Evolutionary conservation across 1,139 yeast species (phyloP), one percentile per base, ranked within the genome.

Genomic region (Torulaspora pretoriensis): DNA sequence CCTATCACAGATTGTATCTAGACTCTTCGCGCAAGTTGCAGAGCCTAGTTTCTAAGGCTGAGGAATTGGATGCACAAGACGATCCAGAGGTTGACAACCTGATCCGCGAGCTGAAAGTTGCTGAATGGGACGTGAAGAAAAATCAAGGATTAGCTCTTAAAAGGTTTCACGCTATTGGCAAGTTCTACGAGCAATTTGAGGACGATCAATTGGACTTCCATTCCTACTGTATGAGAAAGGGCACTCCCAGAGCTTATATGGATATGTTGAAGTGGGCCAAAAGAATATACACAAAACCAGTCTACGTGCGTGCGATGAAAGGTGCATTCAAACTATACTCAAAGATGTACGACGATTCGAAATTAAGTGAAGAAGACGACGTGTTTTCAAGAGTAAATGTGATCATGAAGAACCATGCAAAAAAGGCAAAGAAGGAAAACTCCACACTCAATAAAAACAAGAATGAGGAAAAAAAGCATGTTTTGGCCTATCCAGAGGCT

Each of bases 141-240:
- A 74, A 72, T 56, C 71, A 74, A 48, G 96, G 95, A 0, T 69
- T 92, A 54, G 81, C 97, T 0, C 68, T 89, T 53, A 94, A 94
- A 66, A 77, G 98, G 58, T 88, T 76, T 61, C 67, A 71, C 31
- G 81, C 89, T 1, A 74, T 89, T 27, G 70, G 80, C 42, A 79
- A 80, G 49, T 76, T 84, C 25, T 88, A 81, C 66, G 75, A 78
- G 40, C 85, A 80, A 46, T 88, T 82, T 67, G 77, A 72, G 61
- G 79, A 78, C 50, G 98, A 94, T 61, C 97, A 92, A 68, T 77
- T 84, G 56, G 99, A 92, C 63, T 92, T 92, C 81, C 98, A 92
- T 65, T 82, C 85, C 36, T 92, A 88, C 65, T 84, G 96, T 63
- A 78, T 87, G 73, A 80, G 97, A 68, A 81, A 84, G 57, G 97